A percentile compares a stretch with the other conserved stretches of the same genome.
These are phyloP conservation scores for Lodderomyces pseudojiufengensis DNA, from an alignment of 1,139 yeast genomes.

Conservation along the genomic window DNA sequence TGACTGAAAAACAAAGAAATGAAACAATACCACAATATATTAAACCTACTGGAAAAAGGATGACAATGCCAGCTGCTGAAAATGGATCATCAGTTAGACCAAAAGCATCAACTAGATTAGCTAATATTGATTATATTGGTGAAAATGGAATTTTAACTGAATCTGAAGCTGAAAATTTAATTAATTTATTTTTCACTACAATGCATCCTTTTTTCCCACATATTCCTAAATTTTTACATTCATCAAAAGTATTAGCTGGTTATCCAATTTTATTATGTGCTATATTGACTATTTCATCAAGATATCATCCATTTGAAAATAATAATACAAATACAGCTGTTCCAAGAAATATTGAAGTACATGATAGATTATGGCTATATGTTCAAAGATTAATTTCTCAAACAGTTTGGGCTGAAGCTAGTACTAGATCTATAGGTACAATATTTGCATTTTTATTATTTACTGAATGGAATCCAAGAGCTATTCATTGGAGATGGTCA, in stretches of 20 bases:
- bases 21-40: constrained; percentile 15
- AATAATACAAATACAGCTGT: constrained; percentile 28
- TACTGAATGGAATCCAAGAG: constrained; percentile 94
- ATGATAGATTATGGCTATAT: constrained; percentile 77
- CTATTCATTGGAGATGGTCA: constrained; percentile 84
- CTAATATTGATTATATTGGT: constrained; percentile 66
- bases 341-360: constrained; percentile 58
- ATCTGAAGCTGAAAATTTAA: constrained; percentile 60
- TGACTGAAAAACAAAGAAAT: constrained; percentile 8
- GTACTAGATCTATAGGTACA: constrained; percentile 83
- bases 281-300: constrained; percentile 70
- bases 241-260: constrained; percentile 62
- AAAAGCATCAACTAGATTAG: constrained; percentile 46
- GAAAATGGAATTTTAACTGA: constrained; percentile 60
- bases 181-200: constrained; percentile 65
- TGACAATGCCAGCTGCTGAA: constrained; percentile 37
- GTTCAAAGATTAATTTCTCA: constrained; percentile 80
- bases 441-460: constrained; percentile 80
- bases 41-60: constrained; percentile 14
- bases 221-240: constrained; percentile 70
- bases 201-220: constrained; percentile 91
- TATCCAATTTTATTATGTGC: constrained; percentile 82
- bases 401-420: constrained; percentile 94
- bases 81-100: constrained; percentile 49
- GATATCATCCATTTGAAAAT: constrained; percentile 61